These are phyloP conservation scores for Phytophthora cryptogea DNA, from an alignment of 352 stramenopile genomes.

Conservation along the genomic window DNA sequence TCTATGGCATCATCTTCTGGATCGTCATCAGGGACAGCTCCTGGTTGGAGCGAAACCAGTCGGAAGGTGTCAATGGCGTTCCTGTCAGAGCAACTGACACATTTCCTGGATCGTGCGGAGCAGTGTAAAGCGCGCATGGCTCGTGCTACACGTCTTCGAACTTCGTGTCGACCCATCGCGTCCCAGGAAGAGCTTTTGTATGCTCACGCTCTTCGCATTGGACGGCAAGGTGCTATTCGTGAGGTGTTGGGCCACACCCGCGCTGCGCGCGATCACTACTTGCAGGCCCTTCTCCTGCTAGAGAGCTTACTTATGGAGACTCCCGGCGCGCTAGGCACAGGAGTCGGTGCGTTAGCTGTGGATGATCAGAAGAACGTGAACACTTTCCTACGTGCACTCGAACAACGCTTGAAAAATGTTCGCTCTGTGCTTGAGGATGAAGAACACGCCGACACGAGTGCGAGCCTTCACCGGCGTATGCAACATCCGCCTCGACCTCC, in stretches of 20 bases:
- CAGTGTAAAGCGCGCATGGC: conserved; percentile 64
- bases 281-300: conserved; percentile 62
- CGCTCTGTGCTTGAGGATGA: conserved; percentile 33
- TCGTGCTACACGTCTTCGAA: conserved; percentile 17
- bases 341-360: conserved; percentile 27
- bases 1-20: conserved; percentile 27
- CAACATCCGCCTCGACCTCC: conserved; percentile 19
- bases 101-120: conserved; percentile 67
- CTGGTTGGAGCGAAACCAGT: conserved; percentile 47
- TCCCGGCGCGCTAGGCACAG: conserved; percentile 6
- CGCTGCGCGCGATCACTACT: conserved; percentile 59
- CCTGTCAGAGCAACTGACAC: conserved; percentile 62
- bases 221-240: conserved; percentile 66
- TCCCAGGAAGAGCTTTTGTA: conserved; percentile 71
- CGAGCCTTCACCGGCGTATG: conserved; percentile 14
- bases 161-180: conserved; percentile 23
- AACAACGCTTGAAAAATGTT: conserved; percentile 61
- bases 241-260: conserved; percentile 69
- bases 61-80: conserved; percentile 67
- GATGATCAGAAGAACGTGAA: conserved; percentile 63
- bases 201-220: conserved; percentile 61
- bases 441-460: conserved; percentile 14
- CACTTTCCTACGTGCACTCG: conserved; percentile 50
- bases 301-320: conserved; percentile 67
- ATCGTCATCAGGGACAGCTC: conserved; percentile 9